These are phyloP conservation scores for Microdochium trichocladiopsis DNA, from an alignment of 2,329 filamentous ascomycete genomes.

Conservation along the genomic window DNA sequence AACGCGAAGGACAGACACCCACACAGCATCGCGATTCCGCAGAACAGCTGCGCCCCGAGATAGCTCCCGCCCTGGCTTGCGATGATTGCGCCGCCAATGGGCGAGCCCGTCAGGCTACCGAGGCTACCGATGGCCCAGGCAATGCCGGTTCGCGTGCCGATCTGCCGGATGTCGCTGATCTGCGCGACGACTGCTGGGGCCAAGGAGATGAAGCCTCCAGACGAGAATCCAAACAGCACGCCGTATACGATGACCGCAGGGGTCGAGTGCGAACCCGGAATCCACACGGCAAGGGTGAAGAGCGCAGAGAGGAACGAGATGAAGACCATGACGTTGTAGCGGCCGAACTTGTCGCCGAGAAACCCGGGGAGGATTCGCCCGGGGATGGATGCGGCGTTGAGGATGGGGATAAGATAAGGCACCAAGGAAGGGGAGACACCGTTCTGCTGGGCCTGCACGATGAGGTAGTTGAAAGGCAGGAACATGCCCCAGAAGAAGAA, in stretches of 20 bases:
- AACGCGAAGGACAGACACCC: slow-evolving; percentile 15
- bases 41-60: slow-evolving; percentile 57
- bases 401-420: slow-evolving; percentile 46
- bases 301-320: slow-evolving; percentile 34
- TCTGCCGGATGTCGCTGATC: slow-evolving; percentile 61
- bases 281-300: slow-evolving; percentile 32
- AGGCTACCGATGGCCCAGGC: slow-evolving; percentile 56
- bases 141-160: slow-evolving; percentile 61
- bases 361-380: slow-evolving; percentile 46
- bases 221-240: slow-evolving; percentile 57
- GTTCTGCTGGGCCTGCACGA: slow-evolving; percentile 36
- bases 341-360: slow-evolving; percentile 30
- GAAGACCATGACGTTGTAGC: slow-evolving; percentile 34
- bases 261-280: slow-evolving; percentile 31
- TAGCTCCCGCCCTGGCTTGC: slow-evolving; percentile 42
- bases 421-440: slow-evolving; percentile 33
- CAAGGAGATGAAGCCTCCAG: slow-evolving; percentile 56
- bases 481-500: slow-evolving; percentile 50
- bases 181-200: slow-evolving; percentile 60
- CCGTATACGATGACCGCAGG: slow-evolving; percentile 53
- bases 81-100: slow-evolving; percentile 60
- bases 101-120: slow-evolving; percentile 59
- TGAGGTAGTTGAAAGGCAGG: slow-evolving; percentile 45
- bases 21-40: slow-evolving; percentile 39
- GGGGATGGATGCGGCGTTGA: slow-evolving; percentile 46